A percentile compares a stretch with the other conserved stretches of the same genome.
Conservation (phyloP, 202 grass and related monocot genomes). For the Saccharum hybrid region DNA sequence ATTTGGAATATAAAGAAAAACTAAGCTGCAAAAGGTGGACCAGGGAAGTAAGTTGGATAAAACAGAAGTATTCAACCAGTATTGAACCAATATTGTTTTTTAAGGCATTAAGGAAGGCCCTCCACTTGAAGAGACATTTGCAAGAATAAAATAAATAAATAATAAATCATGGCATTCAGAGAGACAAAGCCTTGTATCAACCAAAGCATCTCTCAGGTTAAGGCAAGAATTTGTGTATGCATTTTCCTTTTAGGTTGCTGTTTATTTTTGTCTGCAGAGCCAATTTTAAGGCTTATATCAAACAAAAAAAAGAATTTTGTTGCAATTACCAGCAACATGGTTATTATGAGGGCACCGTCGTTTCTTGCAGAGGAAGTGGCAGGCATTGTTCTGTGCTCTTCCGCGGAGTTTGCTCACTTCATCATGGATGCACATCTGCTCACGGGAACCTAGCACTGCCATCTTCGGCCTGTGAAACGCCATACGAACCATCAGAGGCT, state of each 20-base stretch:
- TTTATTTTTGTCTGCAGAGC: conserved; percentile 26
- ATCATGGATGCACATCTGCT: conserved; percentile 95
- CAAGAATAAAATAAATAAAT: conserved; percentile 2
- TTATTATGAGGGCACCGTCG: conserved; percentile 68
- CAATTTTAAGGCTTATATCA: conserved; percentile 39
- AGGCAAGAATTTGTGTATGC: conserved; percentile 17
- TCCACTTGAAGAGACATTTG: conserved; percentile 36
- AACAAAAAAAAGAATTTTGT: conserved; percentile 12
- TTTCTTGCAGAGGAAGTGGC: conserved; percentile 90
- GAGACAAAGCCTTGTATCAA: conserved; percentile 27
- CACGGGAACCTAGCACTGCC: conserved; percentile 84
- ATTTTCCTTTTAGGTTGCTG: conserved; percentile 10
- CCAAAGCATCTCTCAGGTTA: conserved; percentile 10
- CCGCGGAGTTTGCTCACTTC: conserved; percentile 71
- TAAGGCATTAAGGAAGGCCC: neutral
- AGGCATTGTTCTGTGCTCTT: conserved; percentile 85
- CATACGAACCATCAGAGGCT: neutral
- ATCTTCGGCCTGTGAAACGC: conserved; percentile 80
- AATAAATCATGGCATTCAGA: conserved; percentile 17
- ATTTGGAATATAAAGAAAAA: neutral
- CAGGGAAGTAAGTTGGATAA: neutral
- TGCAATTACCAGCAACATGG: conserved; percentile 65
- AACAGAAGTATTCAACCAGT: conserved; percentile 32
- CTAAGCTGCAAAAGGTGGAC: neutral
- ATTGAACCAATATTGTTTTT: neutral